These are phyloP conservation scores for Podaxis sp. DNA, from an alignment of 768 basidiomycete genomes.

Conservation along the genomic window DNA sequence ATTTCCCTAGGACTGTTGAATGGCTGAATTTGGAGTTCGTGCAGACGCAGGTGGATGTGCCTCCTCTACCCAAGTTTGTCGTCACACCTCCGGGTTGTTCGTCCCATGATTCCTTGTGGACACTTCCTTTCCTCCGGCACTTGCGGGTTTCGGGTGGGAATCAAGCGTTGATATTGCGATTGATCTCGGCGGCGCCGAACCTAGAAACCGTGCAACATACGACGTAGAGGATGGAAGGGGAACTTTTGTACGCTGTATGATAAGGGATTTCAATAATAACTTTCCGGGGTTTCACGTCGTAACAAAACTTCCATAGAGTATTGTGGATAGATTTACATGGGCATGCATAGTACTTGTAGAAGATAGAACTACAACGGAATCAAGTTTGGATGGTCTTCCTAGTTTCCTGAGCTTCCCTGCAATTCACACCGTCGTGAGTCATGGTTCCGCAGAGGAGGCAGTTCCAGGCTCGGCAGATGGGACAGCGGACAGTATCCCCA, in stretches of 20 bases:
- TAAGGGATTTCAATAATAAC: not conserved
- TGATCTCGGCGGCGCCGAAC: slow-evolving; percentile 1
- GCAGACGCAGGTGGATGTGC: not conserved
- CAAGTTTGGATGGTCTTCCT: not conserved
- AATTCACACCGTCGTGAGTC: slow-evolving; percentile 28
- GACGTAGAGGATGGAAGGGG: not conserved
- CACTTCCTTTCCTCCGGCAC: slow-evolving; percentile 9
- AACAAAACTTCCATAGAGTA: not conserved
- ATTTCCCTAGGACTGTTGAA: slow-evolving; percentile 21
- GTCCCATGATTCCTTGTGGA: not conserved
- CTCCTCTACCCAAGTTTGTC: slow-evolving; percentile 5
- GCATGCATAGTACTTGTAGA: not conserved
- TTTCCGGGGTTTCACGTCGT: too few relatives aligned
- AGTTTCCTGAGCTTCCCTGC: slow-evolving; percentile 16
- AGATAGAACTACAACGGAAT: not conserved
- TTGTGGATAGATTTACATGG: not conserved
- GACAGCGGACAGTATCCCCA: slow-evolving; percentile 27
- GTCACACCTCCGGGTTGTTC: slow-evolving; percentile 3
- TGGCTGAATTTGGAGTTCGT: slow-evolving; percentile 20
- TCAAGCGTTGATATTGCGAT: slow-evolving; percentile 7
- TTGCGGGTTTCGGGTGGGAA: slow-evolving; percentile 14
- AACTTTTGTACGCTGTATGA: not conserved
- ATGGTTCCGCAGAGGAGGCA: slow-evolving; percentile 29
- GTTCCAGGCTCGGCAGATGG: slow-evolving; percentile 24
- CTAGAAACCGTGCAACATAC: not conserved